Base-by-base conservation (phyloP, 2,329 filamentous ascomycete species). In the Aspergillus sclerotialis region DNA sequence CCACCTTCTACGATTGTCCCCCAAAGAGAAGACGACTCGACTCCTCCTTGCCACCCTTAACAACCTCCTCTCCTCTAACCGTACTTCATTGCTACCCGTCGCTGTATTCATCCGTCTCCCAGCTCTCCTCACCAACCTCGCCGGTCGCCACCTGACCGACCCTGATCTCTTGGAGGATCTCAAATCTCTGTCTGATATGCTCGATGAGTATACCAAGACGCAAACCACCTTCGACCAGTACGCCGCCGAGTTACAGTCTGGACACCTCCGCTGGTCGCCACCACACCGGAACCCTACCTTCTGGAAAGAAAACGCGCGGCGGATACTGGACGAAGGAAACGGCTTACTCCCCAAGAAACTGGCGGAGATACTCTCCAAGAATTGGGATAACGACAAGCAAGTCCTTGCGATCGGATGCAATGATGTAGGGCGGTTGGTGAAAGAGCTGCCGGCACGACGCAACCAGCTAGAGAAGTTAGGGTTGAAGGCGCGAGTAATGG, bases 1-100 rank as follows among this genome's bases (percentile, higher is more conserved):
- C n/a, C 84, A 93, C 46, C 80, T 98, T 24, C 73, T 98, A 36
- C 83, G 88, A 35, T 72, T 94, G 27, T 96, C 92, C 2, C 89
- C 90, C 28, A 98, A 98, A 63, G 92, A 96, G 61, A 98, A 98
- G 72, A 96, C 90, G 1, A 96, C 90, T 1, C 81, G 92, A 18
- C 75, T 98, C 35, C 77, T 95, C 29, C 74, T 96, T 28, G 88
- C 88, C 7, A 95, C 90, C 6, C 75, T 98, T 26, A 76, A 83
- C 58, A 96, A 94, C 64, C 79, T 98, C 28, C 77, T 95, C 24
- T 86, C 70, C 62, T 76, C 66, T 68, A 84, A 74, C 73, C 84
- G 58, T 64, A 81, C 60, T 21, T 73, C 68, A 14, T 68, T 82
- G 29, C 80, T 96, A 36, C 89, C 90, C 6, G 82, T 83, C 3